Percentiles rank a stretch among this genome's conserved stretches.
Evolutionary conservation across 352 stramenopile genomes (phyloP).

Genomic region (Lagenidium giganteum): DNA sequence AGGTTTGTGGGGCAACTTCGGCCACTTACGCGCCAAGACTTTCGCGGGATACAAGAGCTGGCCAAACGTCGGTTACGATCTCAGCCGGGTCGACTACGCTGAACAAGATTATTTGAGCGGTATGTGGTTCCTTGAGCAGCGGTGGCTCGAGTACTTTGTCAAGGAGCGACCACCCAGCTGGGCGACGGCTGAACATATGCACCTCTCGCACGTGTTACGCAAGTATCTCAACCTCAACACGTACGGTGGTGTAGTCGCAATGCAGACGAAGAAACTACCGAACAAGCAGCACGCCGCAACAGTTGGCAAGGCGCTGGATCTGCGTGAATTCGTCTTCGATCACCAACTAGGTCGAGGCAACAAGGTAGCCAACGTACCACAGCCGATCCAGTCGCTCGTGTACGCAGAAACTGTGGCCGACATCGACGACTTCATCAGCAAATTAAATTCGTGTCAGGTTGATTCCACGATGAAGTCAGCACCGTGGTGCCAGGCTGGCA

Average conservation of each 20-base stretch:
- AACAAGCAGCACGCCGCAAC: slow-evolving; percentile 38
- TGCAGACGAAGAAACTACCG: slow-evolving; percentile 19
- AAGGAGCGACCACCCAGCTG: slow-evolving; percentile 46
- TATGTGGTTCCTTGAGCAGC: slow-evolving; percentile 64
- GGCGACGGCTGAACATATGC: slow-evolving; percentile 56
- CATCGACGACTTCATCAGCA: slow-evolving; percentile 31
- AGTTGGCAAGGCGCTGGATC: slow-evolving; percentile 33
- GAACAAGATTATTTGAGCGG: slow-evolving; percentile 59
- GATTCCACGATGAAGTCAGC: slow-evolving; percentile 1
- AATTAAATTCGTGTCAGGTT: slow-evolving; percentile 31
- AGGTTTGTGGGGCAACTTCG: slow-evolving; percentile 48
- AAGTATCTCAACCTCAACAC: slow-evolving; percentile 67
- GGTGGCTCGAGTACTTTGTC: slow-evolving; percentile 60
- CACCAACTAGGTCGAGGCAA: slow-evolving; percentile 54
- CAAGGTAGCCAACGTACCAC: slow-evolving; percentile 40
- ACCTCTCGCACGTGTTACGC: slow-evolving; percentile 52
- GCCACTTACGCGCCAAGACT: slow-evolving; percentile 30
- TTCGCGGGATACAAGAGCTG: slow-evolving; percentile 52
- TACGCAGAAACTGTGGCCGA: slow-evolving; percentile 44
- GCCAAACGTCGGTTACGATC: slow-evolving; percentile 26
- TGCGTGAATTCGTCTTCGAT: slow-evolving; percentile 56
- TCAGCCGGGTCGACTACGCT: slow-evolving; percentile 21
- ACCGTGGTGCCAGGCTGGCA: slow-evolving; percentile 34
- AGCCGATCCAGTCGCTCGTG: slow-evolving; percentile 42
- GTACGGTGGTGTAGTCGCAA: slow-evolving; percentile 42